These are phyloP conservation scores for Rhinocladiella mackenziei DNA, from an alignment of 2,329 filamentous ascomycete species.

Conservation along the genomic window DNA sequence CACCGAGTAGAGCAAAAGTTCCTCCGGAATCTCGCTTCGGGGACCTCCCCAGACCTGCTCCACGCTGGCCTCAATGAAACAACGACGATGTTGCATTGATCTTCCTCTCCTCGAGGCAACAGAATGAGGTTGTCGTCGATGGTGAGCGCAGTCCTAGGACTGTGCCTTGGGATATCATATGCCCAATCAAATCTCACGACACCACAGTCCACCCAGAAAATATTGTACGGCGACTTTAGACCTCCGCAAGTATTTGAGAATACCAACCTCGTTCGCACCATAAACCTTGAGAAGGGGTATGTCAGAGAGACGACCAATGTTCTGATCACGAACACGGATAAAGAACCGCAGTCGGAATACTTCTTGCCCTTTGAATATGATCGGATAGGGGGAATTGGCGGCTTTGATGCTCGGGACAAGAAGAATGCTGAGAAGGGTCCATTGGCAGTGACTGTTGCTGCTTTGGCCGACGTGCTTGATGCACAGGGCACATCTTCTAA, in stretches of 20 bases:
- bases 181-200: conserved; percentile 28
- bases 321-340: conserved; percentile 83
- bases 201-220: conserved; percentile 30
- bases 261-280: conserved; percentile 79
- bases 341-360: conserved; percentile 79
- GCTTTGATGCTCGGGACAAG: conserved; percentile 87
- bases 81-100: conserved; percentile 14
- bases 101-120: not conserved
- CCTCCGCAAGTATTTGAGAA: conserved; percentile 93
- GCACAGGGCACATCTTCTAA: conserved; percentile 48
- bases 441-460: conserved; percentile 67
- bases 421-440: conserved; percentile 65
- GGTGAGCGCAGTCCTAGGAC: conserved; percentile 20
- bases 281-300: conserved; percentile 91
- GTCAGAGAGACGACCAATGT: conserved; percentile 88
- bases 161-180: conserved; percentile 11
- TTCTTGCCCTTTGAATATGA: conserved; percentile 79
- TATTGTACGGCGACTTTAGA: conserved; percentile 57
- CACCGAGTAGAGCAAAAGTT: not conserved
- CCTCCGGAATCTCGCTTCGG: not conserved
- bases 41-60: conserved; percentile 12
- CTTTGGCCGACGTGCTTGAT: conserved; percentile 49
- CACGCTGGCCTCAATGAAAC: conserved; percentile 23
- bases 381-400: conserved; percentile 72
- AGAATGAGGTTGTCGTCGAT: conserved; percentile 27